A percentile compares a stretch with the other conserved stretches of the same genome.
Evolutionary conservation across 371 early-diverging fungal genomes (phyloP).

Genomic region (Rhizopus arrhizus): DNA sequence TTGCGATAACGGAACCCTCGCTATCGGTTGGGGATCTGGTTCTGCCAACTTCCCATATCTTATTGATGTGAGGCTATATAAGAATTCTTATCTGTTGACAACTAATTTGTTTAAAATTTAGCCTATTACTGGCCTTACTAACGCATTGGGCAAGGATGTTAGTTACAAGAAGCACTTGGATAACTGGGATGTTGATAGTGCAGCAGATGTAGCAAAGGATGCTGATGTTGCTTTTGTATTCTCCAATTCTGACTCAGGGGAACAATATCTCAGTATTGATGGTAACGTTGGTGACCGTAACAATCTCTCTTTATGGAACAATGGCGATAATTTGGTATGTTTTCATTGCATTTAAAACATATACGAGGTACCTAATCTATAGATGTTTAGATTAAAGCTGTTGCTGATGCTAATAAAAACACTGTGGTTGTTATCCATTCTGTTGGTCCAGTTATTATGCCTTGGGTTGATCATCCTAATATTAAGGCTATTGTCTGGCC

Average conservation of each 20-base stretch:
- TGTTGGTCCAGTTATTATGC: conserved; percentile 57
- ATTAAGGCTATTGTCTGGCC: conserved; percentile 56
- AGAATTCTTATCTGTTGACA: not conserved
- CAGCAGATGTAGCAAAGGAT: conserved; percentile 33
- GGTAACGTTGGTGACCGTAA: conserved; percentile 55
- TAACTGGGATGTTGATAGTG: conserved; percentile 41
- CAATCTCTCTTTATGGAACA: conserved; percentile 55
- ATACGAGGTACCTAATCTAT: not conserved
- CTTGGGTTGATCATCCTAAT: conserved; percentile 57
- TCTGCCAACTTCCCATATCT: conserved; percentile 60
- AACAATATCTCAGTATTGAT: conserved; percentile 44
- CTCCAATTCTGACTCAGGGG: conserved; percentile 57
- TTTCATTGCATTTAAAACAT: not conserved
- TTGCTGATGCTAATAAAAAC: conserved; percentile 52
- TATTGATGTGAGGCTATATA: conserved; percentile 32
- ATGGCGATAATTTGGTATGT: conserved; percentile 55
- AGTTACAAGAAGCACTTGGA: conserved; percentile 30
- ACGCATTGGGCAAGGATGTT: conserved; percentile 30
- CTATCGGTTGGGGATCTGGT: conserved; percentile 67
- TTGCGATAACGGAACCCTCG: conserved; percentile 52
- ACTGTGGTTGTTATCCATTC: conserved; percentile 61
- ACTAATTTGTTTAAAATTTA: not conserved
- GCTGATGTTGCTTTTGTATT: conserved; percentile 62
- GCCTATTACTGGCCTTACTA: conserved; percentile 39
- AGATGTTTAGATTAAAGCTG: conserved; percentile 42